Base-by-base conservation (phyloP, 345 rosid genomes). In the Lagerstroemia speciosa region DNA sequence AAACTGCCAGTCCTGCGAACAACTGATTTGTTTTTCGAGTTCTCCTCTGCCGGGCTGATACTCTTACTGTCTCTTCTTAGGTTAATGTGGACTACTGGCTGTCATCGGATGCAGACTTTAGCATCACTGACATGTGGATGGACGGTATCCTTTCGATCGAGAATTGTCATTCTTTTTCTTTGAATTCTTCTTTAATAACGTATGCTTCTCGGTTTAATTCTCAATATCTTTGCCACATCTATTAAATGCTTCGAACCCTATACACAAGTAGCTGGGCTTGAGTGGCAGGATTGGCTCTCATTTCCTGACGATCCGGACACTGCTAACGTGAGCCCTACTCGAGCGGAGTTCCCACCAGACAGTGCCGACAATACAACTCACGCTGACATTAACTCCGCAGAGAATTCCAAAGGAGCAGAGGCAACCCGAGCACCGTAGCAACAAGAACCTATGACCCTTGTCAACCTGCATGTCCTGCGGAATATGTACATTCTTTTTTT, bases 31-130 rank as follows among this genome's bases (percentile, higher is more conserved):
- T 16, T 60, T 60, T 19, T 60, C 36, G 10, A 9, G 15, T 41
- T 27, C 31, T 27, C 12, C 34, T 26, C 34, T 60, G 0, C 62
- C 30, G 30, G 30, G 14, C 30, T 58, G 20, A 62, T 32, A 9
- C 7, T 33, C 66, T 33, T 63, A n/a, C 33, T 65, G 16, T 33
- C 43, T 24, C 26, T 17, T 12, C 37, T 8, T 64, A 65, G 67
- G 67, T 37, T 40, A 32, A n/a, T 65, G 67, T 32, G 52, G 67
- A 65, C 48, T 65, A 65, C 33, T 65, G 50, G 50, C 70, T 67
- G 24, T 34, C 16, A 67, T 48, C 62, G 10, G 70, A 16, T 9
- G 30, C 40, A 6, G 46, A 55, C 45, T 55, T 67, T 36, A 48
- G 62, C 70, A 32, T 30, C 53, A 53, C 43, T 24, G 40, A 46